A percentile compares a stretch with the other conserved stretches of the same genome.
Conservation (phyloP, 169 alveolate genomes). For the Plasmodium gonderi region DNA sequence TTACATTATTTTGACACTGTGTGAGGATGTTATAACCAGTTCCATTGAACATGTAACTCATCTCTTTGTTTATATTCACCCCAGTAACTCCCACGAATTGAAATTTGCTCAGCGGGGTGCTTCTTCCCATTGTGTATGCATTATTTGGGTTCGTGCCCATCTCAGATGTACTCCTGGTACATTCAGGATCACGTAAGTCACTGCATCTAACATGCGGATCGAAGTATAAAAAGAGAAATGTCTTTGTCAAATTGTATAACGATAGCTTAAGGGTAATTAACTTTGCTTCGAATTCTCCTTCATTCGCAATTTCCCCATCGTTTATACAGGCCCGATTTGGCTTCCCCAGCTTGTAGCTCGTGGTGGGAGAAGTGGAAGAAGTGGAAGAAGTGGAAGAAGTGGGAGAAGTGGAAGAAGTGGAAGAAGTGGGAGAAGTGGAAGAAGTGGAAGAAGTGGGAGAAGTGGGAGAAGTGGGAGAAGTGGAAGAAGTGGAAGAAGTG, state of each 20-base stretch:
- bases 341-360: no score
- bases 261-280: constrained; percentile 54
- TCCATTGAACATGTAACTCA: constrained; percentile 37
- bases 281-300: constrained; percentile 37
- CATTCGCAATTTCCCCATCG: background rate
- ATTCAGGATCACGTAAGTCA: no score
- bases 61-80: background rate
- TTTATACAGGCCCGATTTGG: no score
- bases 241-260: constrained; percentile 16
- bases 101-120: background rate
- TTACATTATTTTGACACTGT: constrained; percentile 24
- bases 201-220: background rate
- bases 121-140: background rate
- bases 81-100: constrained; percentile 37
- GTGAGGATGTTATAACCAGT: constrained; percentile 24
- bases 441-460: no score
- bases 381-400: no score
- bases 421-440: no score
- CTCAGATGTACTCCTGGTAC: no score
- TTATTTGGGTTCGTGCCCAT: no score
- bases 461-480: no score
- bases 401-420: no score
- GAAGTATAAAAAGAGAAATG: constrained; percentile 41
- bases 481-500: no score
- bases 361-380: no score